Percentiles rank a stretch among this genome's conserved stretches.
phyloP scores from a whole-genome alignment of 768 basidiomycete species.

The Macrolepiota dolichaula region DNA sequence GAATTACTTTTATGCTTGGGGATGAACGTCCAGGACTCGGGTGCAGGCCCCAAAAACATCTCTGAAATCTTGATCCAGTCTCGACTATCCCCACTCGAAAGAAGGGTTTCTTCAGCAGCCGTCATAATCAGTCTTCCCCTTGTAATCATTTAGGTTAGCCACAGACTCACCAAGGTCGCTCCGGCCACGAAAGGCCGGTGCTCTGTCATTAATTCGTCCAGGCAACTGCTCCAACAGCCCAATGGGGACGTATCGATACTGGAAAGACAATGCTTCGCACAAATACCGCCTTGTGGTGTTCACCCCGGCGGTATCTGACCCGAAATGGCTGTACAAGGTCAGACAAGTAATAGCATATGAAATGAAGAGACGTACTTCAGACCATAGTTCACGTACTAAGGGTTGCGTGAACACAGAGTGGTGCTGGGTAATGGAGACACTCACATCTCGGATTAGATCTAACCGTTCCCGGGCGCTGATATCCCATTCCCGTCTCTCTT shows the following conservation, averaged over 20 bases:
- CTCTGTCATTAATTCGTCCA: constrained; percentile 82
- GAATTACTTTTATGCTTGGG: constrained; percentile 96
- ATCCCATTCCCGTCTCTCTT: constrained; percentile 91
- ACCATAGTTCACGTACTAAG: constrained; percentile 83
- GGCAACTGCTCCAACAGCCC: constrained; percentile 86
- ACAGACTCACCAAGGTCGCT: constrained; percentile 73
- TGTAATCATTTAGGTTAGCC: neutral
- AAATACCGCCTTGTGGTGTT: constrained; percentile 91
- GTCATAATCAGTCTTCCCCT: neutral
- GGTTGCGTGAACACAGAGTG: neutral
- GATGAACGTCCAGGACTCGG: constrained; percentile 79
- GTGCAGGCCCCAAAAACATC: constrained; percentile 90
- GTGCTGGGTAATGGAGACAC: constrained; percentile 16
- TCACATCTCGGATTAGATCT: constrained; percentile 72
- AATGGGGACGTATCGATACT: constrained; percentile 93
- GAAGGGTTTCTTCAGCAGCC: constrained; percentile 66
- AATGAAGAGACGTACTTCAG: constrained; percentile 50
- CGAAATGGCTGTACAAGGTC: constrained; percentile 59
- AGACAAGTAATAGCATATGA: constrained; percentile 3
- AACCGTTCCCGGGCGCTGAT: constrained; percentile 83
- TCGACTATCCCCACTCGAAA: constrained; percentile 72
- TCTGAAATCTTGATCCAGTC: constrained; percentile 95
- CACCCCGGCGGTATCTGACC: constrained; percentile 84
- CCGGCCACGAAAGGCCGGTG: constrained; percentile 83
- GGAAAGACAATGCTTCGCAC: constrained; percentile 94